Conservation (phyloP, 139 green algal species). For the Volvox reticuliferus region DNA sequence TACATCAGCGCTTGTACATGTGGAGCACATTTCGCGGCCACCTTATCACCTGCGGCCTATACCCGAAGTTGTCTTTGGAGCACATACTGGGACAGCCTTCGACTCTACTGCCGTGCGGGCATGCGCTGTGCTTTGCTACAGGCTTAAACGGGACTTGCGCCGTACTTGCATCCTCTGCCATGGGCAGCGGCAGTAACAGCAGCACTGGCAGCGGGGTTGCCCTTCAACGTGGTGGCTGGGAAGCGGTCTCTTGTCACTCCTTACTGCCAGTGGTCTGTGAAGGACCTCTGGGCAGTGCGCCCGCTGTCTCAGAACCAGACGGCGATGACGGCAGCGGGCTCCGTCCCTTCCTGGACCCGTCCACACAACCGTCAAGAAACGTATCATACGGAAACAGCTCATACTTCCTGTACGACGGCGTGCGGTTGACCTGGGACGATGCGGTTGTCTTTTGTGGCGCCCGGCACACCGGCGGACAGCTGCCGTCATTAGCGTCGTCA, state of each 20-base stretch:
- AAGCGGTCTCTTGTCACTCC: not conserved
- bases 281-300: not conserved
- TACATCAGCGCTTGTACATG: too few species aligned
- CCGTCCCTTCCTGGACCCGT: not conserved
- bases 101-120: too few species aligned
- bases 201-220: too few species aligned
- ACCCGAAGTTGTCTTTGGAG: too few species aligned
- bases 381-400: not conserved
- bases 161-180: not conserved
- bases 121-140: too few species aligned
- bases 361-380: not conserved
- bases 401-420: conserved; percentile 21
- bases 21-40: too few species aligned
- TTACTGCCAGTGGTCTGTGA: conserved; percentile 28
- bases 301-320: not conserved
- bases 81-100: too few species aligned
- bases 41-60: too few species aligned
- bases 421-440: not conserved
- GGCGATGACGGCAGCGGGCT: conserved; percentile 15
- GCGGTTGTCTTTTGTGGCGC: not conserved
- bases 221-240: not conserved
- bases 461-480: not conserved
- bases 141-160: not conserved
- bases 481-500: not conserved
- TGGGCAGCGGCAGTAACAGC: too few species aligned